Conservation (phyloP, 208 protist species). For the Phytomonas serpens region DNA sequence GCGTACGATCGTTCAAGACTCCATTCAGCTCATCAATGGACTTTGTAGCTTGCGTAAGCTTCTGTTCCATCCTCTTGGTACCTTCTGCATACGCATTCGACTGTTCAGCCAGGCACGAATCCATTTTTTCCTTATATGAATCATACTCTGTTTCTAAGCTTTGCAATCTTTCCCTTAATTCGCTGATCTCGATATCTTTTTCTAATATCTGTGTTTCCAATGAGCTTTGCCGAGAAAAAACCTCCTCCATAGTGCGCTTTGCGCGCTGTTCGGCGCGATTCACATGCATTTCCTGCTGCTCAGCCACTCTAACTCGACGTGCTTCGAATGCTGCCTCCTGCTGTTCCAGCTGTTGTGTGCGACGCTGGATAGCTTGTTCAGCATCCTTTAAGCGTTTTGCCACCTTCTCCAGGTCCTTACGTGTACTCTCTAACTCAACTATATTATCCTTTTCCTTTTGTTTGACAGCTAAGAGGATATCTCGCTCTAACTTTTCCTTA, state of each 20-base stretch:
- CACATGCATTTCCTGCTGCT: slow-evolving; percentile 79
- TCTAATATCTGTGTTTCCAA: slow-evolving; percentile 52
- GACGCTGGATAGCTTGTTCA: slow-evolving; percentile 47
- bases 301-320: slow-evolving; percentile 54
- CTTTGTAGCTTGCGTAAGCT: slow-evolving; percentile 23
- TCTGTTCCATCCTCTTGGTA: slow-evolving; percentile 28
- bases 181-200: slow-evolving; percentile 28
- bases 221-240: slow-evolving; percentile 24
- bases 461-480: slow-evolving; percentile 20
- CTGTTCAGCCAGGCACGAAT: slow-evolving; percentile 26
- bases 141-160: slow-evolving; percentile 69
- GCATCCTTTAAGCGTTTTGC: slow-evolving; percentile 44
- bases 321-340: slow-evolving; percentile 71
- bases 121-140: slow-evolving; percentile 30
- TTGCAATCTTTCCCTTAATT: slow-evolving; percentile 37
- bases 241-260: slow-evolving; percentile 46
- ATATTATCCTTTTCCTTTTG: slow-evolving; percentile 18
- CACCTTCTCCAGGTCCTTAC: slow-evolving; percentile 54
- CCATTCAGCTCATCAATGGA: slow-evolving; percentile 30
- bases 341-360: slow-evolving; percentile 50
- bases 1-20: slow-evolving; percentile 23
- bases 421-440: slow-evolving; percentile 43
- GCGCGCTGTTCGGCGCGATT: slow-evolving; percentile 41
- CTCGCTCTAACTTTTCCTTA: slow-evolving; percentile 41
- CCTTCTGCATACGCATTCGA: slow-evolving; percentile 21